phyloP scores from a whole-genome alignment of 257 asterid species.

The Salvia splendens region DNA sequence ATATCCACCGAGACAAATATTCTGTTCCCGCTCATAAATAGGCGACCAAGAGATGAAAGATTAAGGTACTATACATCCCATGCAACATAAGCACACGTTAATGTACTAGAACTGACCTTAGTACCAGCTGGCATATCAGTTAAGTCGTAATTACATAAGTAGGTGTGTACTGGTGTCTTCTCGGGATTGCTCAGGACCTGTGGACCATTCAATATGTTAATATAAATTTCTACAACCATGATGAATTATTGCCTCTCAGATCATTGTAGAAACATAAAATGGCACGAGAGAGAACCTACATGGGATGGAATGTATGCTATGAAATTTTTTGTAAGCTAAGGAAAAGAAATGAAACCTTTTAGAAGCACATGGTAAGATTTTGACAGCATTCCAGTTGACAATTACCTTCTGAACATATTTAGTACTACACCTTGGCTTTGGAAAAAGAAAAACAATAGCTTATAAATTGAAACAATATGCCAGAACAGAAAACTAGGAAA shows the following conservation, averaged over 20 bases:
- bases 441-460: neutral
- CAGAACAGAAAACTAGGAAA: slow-evolving; percentile 8
- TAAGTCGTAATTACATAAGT: slow-evolving; percentile 73
- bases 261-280: neutral
- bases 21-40: slow-evolving; percentile 15
- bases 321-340: slow-evolving; percentile 11
- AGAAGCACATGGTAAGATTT: neutral
- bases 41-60: neutral
- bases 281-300: slow-evolving; percentile 7
- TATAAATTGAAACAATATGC: neutral
- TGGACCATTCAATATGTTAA: slow-evolving; percentile 19
- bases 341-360: slow-evolving; percentile 1
- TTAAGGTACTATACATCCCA: neutral
- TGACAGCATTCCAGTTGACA: neutral
- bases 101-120: slow-evolving; percentile 50
- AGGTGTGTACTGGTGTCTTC: slow-evolving; percentile 81
- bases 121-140: slow-evolving; percentile 91
- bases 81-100: slow-evolving; percentile 8
- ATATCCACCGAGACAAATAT: slow-evolving; percentile 9
- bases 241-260: neutral
- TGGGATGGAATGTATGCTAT: neutral
- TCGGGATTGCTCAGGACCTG: slow-evolving; percentile 94
- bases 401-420: neutral
- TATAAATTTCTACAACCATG: slow-evolving; percentile 3
- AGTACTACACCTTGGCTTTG: neutral